Conservation (phyloP, 2,329 filamentous ascomycete genomes). For the Volutella citrinella region DNA sequence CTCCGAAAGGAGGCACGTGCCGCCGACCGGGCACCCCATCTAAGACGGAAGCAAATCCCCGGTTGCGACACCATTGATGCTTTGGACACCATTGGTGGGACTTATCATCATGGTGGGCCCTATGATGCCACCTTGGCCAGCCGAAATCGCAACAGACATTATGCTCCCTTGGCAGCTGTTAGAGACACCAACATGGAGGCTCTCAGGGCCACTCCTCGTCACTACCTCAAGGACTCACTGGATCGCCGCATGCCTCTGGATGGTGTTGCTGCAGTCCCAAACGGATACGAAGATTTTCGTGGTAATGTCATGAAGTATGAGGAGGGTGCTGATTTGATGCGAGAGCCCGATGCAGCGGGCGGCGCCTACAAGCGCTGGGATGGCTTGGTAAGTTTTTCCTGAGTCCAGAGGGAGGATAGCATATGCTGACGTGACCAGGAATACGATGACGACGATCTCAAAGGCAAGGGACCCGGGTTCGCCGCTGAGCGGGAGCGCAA, state of each 20-base stretch:
- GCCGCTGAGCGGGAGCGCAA: slow-evolving; percentile 67
- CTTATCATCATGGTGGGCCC: slow-evolving; percentile 87
- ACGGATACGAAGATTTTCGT: slow-evolving; percentile 64
- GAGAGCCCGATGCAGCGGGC: slow-evolving; percentile 63
- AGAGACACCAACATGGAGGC: slow-evolving; percentile 71
- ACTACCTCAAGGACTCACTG: slow-evolving; percentile 74
- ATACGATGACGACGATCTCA: slow-evolving; percentile 74
- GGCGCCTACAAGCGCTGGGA: slow-evolving; percentile 78
- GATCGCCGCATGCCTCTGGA: slow-evolving; percentile 74
- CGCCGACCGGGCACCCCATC: slow-evolving; percentile 66
- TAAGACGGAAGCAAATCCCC: slow-evolving; percentile 62
- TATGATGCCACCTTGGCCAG: slow-evolving; percentile 79
- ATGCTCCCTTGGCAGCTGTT: slow-evolving; percentile 75
- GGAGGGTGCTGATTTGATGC: slow-evolving; percentile 84
- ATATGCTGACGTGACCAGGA: slow-evolving; percentile 38
- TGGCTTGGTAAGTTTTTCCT: slow-evolving; percentile 58
- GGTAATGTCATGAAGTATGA: slow-evolving; percentile 74
- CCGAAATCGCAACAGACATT: slow-evolving; percentile 62
- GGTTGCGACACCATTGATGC: slow-evolving; percentile 77
- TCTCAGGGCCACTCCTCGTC: slow-evolving; percentile 73
- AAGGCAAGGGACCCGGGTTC: slow-evolving; percentile 77
- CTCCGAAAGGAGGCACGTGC: slow-evolving; percentile 60
- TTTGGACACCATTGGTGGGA: slow-evolving; percentile 65
- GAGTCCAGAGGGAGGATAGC: neutral
- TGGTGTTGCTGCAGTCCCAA: slow-evolving; percentile 73